Conservation (phyloP, 305 asterid genomes). For the Lippia alba region DNA sequence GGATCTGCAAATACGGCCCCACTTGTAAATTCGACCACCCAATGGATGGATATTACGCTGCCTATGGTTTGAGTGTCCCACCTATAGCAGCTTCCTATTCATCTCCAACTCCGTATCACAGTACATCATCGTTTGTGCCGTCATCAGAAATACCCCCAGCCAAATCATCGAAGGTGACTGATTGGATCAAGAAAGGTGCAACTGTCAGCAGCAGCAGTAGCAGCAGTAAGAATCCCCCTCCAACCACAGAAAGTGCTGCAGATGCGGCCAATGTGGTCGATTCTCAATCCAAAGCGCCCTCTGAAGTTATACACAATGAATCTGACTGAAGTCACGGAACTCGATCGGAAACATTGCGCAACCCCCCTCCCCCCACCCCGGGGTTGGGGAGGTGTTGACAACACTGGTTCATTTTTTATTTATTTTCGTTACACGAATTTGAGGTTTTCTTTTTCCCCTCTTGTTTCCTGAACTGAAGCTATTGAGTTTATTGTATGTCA, state of each 20-base stretch:
- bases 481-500: background rate
- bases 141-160: constrained; percentile 40
- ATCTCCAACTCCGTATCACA: constrained; percentile 40
- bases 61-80: constrained; percentile 43
- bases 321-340: constrained; percentile 38
- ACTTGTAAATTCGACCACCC: constrained; percentile 72
- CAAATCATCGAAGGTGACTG: constrained; percentile 39
- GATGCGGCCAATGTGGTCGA: constrained; percentile 41
- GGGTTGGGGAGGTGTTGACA: background rate
- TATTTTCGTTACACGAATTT: background rate
- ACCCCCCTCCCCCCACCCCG: constrained; percentile 26
- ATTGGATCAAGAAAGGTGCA: constrained; percentile 52
- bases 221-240: constrained; percentile 32
- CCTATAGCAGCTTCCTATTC: constrained; percentile 42
- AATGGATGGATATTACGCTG: constrained; percentile 53
- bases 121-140: constrained; percentile 22
- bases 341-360: background rate
- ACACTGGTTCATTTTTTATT: constrained; percentile 33
- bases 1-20: constrained; percentile 72
- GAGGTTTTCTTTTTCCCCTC: background rate
- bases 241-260: constrained; percentile 34
- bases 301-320: constrained; percentile 41
- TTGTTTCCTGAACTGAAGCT: background rate
- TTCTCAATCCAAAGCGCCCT: constrained; percentile 42
- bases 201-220: constrained; percentile 29